Evolutionary conservation across 192 early-diverging fungal genomes (phyloP).

Genomic region (Backusella westeae): DNA sequence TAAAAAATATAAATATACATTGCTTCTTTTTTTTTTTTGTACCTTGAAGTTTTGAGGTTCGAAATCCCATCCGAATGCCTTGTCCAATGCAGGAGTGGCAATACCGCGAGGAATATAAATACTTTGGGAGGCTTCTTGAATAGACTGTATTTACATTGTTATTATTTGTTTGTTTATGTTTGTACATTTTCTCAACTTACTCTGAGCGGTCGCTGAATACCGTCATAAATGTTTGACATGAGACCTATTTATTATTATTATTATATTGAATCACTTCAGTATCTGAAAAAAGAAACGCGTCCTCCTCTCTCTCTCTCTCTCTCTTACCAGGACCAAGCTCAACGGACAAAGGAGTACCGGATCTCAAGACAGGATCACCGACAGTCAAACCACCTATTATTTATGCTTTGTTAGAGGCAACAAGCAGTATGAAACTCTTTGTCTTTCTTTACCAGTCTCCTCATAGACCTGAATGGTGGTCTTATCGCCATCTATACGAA

Average conservation of each 20-base stretch:
- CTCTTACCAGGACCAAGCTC: constrained; percentile 94
- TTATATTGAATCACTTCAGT: background rate
- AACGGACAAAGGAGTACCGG: constrained; percentile 97
- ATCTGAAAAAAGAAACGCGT: background rate
- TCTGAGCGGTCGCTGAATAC: constrained; percentile 98
- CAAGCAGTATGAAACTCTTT: too few species aligned
- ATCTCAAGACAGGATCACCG: constrained; percentile 97
- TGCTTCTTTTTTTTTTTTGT: background rate
- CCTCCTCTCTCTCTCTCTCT: background rate
- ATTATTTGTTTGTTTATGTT: background rate
- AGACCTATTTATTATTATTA: constrained; percentile 41
- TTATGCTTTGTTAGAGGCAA: too few species aligned
- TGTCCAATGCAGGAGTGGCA: constrained; percentile 95
- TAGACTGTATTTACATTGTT: constrained; percentile 44
- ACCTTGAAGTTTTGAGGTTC: constrained; percentile 89
- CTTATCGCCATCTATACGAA: constrained; percentile 98
- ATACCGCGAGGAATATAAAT: constrained; percentile 99
- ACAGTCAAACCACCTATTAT: constrained; percentile 92
- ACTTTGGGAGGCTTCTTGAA: constrained; percentile 89
- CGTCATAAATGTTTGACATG: constrained; percentile 96
- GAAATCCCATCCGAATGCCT: constrained; percentile 90
- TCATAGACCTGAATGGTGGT: constrained; percentile 99
- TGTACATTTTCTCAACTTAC: constrained; percentile 35
- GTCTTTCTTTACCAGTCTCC: constrained; percentile 74
- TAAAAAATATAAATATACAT: background rate